Evolutionary conservation across 805 yeast genomes (phyloP).

Genomic region (Candida methanosorbosa): DNA sequence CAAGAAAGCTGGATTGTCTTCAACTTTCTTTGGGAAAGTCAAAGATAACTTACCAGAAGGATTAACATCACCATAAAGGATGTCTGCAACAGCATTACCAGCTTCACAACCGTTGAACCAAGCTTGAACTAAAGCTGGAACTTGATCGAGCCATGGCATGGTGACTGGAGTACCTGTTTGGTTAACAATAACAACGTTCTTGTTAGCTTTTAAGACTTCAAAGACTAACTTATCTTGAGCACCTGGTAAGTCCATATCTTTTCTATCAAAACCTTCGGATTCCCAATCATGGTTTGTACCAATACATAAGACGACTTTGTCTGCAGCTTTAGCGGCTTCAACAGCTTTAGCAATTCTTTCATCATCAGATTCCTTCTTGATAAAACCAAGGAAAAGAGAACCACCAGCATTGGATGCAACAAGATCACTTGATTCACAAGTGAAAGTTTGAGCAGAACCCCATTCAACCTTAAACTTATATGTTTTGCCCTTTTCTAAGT

Average conservation of each 20-base stretch:
- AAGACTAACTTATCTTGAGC: conserved; percentile 34
- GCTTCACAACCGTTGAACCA: conserved; percentile 52
- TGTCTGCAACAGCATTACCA: conserved; percentile 54
- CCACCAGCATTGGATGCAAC: conserved; percentile 26
- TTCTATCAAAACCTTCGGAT: conserved; percentile 51
- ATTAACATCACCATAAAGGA: conserved; percentile 48
- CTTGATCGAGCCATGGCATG: conserved; percentile 41
- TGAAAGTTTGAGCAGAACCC: conserved; percentile 31
- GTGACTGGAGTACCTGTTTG: conserved; percentile 58
- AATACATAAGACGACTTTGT: conserved; percentile 41
- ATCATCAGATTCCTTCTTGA: conserved; percentile 19
- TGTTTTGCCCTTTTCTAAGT: conserved; percentile 24
- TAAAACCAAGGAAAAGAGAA: conserved; percentile 25
- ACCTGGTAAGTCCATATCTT: conserved; percentile 42
- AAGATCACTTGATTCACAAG: conserved; percentile 10
- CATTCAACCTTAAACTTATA: conserved; percentile 31
- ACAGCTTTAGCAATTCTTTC: conserved; percentile 34
- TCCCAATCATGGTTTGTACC: conserved; percentile 53
- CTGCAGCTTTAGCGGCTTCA: conserved; percentile 38
- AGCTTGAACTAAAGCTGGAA: conserved; percentile 38
- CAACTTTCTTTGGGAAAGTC: conserved; percentile 41
- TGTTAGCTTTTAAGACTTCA: conserved; percentile 36
- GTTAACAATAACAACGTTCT: conserved; percentile 43
- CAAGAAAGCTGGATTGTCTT: conserved; percentile 50
- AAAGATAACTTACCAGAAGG: conserved; percentile 54